Conservation (phyloP, 176 grass and related monocot species). For the Oryza longistaminata region DNA sequence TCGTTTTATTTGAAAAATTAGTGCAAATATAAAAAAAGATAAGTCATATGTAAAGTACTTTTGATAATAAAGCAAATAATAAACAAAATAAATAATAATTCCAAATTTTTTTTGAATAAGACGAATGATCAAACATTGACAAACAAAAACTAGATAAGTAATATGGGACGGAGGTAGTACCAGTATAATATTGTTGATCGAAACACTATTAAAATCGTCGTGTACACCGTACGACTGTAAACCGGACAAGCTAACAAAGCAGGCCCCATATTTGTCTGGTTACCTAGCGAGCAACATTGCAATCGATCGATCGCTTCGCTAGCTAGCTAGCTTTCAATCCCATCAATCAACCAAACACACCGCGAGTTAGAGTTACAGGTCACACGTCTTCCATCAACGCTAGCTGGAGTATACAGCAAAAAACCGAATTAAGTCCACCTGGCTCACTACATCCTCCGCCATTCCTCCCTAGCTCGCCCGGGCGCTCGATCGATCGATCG, state of each 20-base stretch:
- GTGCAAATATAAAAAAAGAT: too few species aligned
- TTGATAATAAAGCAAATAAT: too few species aligned
- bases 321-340: neutral
- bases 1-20: too few species aligned
- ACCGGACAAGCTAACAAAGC: neutral
- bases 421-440: neutral
- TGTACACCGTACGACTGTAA: neutral
- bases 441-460: neutral
- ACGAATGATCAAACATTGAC: too few species aligned
- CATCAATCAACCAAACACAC: neutral
- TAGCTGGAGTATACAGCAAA: neutral
- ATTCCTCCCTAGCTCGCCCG: too few species aligned
- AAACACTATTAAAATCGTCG: neutral
- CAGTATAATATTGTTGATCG: too few species aligned
- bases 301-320: neutral
- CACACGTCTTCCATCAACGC: neutral
- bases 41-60: too few species aligned
- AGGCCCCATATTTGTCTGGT: neutral
- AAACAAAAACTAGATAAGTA: too few species aligned
- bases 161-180: too few species aligned
- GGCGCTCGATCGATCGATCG: too few species aligned
- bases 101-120: too few species aligned
- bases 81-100: too few species aligned
- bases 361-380: neutral
- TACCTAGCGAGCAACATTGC: neutral